Evolutionary conservation across 1,284 basidiomycete genomes (phyloP).

Genomic region (Pascua sp.): DNA sequence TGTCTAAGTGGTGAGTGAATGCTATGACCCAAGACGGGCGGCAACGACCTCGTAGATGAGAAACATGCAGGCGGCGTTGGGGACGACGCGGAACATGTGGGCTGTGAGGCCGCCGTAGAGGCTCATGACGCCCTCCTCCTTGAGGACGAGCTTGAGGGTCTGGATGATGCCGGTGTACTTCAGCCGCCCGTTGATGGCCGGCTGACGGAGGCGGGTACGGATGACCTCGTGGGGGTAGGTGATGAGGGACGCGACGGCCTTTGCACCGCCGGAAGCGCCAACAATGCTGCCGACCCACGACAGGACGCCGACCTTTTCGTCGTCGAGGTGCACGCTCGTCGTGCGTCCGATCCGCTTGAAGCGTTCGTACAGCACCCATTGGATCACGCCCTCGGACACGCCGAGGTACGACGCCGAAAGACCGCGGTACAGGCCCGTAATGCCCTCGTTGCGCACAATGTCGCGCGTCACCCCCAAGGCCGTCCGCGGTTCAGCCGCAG

Average conservation of each 20-base stretch:
- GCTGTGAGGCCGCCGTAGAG: constrained; percentile 92
- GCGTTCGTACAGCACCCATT: constrained; percentile 92
- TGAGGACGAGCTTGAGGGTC: constrained; percentile 78
- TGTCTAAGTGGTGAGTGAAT: constrained; percentile 5
- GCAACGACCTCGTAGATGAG: constrained; percentile 52
- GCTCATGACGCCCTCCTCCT: constrained; percentile 71
- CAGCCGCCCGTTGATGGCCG: constrained; percentile 55
- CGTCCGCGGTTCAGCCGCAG: constrained; percentile 17
- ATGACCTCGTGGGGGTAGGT: constrained; percentile 98
- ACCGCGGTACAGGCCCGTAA: constrained; percentile 89
- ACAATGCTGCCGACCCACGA: constrained; percentile 64
- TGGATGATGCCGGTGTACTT: constrained; percentile 86
- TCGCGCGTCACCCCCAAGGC: constrained; percentile 61
- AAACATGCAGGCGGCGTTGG: constrained; percentile 95
- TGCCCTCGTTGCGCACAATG: constrained; percentile 77
- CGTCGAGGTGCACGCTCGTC: constrained; percentile 13
- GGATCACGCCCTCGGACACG: constrained; percentile 93
- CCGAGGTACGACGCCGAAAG: constrained; percentile 92
- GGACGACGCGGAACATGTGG: constrained; percentile 93
- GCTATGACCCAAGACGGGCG: constrained; percentile 28
- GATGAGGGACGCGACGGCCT: constrained; percentile 86
- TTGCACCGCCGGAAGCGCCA: constrained; percentile 87
- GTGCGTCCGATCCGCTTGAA: constrained; percentile 38
- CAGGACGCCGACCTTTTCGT: constrained; percentile 53
- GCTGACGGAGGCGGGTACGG: constrained; percentile 87